phyloP scores from a whole-genome alignment of 2,329 filamentous ascomycete species.

The Diplodia corticola region DNA sequence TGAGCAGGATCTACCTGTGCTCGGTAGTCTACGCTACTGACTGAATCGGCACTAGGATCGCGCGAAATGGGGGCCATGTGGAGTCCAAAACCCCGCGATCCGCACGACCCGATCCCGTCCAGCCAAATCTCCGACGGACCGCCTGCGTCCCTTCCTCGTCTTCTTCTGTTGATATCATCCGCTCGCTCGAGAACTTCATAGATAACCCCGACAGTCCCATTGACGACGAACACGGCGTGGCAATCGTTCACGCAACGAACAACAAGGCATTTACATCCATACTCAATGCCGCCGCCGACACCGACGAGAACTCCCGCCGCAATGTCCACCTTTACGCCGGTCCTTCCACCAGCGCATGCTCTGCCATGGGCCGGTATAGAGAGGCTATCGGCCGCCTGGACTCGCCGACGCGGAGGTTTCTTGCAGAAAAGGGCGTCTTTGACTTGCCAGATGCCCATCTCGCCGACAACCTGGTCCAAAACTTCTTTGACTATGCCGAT shows the following conservation, averaged over 20 bases:
- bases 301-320: not conserved
- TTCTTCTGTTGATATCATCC: constrained; percentile 2
- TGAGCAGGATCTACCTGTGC: not conserved
- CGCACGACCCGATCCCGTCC: not conserved
- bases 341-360: not conserved
- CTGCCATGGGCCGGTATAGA: not conserved
- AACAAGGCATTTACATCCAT: constrained; percentile 13
- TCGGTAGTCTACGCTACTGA: not conserved
- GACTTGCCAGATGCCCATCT: not conserved
- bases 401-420: not conserved
- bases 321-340: constrained; percentile 12
- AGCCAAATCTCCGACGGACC: not conserved
- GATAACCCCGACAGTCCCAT: constrained; percentile 4
- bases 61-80: not conserved
- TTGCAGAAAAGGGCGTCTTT: constrained; percentile 5
- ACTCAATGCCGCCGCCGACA: not conserved
- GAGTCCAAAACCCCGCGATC: not conserved
- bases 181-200: constrained; percentile 13
- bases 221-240: not conserved
- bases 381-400: not conserved
- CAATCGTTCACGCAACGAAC: constrained; percentile 11
- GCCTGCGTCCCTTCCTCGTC: not conserved
- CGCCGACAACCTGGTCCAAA: not conserved
- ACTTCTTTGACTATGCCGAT: constrained; percentile 1
- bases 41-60: not conserved